Evolutionary conservation across 1,284 basidiomycete genomes (phyloP), one percentile per base, ranked within the genome.

Genomic region (Sparassis latifolia): DNA sequence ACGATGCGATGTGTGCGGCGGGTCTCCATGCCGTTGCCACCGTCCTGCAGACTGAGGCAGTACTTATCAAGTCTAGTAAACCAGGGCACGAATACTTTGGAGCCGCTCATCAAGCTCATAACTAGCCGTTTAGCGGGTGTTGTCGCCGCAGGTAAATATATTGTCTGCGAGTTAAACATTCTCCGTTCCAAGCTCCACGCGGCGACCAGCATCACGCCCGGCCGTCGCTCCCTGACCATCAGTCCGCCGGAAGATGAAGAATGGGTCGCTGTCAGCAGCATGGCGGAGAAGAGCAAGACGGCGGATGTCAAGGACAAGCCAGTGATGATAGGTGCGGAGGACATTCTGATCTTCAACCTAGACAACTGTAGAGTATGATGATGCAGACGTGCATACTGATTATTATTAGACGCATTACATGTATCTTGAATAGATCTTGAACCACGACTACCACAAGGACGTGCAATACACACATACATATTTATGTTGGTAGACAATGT

Each of bases 1-100:
- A 97, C 32, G 97, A 99, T 63, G 99, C 96, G 2, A 99, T 99
- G 97, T 92, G 96, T 41, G 97, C 96, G 29, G 96, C 95, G 2
- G 96, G 96, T 44, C 77, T 99, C 49, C 90, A 92, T 68, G 84
- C 94, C 33, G 96, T 99, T 63, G 88, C 86, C 42, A 96, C 92
- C 2, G 70, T 99, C 10, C 80, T 99, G 50, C 69, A 82, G 43
- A 91, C 93, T 0, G 90, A 99, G 72, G 96, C 96, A 2, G 92
- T 97, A 48, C 82, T 99, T 43, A 97, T 99, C 76, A 87, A 85
- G 54, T 91, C 94, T 1, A 74, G 71, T 48, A 75, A 71, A 5
- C 80, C 82, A 0, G 86, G 85, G 58, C 84, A 92, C 69, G 75
- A 80, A 0, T 20, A 72, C 84, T 2, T 74, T 86, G 45, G 73